Percentiles rank a stretch among this genome's conserved stretches.
These are phyloP conservation scores for Calonectria pauciramosa DNA, from an alignment of 2,329 filamentous ascomycete genomes.

Conservation along the genomic window DNA sequence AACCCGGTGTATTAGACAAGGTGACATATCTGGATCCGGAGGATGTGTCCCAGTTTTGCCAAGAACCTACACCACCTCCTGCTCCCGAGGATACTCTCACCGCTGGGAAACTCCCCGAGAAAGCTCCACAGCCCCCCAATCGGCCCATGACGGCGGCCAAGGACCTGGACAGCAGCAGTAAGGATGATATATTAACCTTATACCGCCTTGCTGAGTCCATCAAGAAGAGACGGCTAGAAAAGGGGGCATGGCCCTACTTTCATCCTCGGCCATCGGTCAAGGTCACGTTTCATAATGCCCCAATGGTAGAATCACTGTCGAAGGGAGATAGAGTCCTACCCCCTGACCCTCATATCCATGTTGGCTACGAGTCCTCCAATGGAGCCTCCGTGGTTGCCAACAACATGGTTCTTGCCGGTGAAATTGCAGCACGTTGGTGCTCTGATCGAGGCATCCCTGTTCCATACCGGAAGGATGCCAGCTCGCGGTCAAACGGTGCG, in stretches of 20 bases:
- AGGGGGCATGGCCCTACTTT: constrained; percentile 65
- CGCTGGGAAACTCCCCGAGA: constrained; percentile 45
- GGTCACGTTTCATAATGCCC: constrained; percentile 57
- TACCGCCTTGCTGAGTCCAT: constrained; percentile 62
- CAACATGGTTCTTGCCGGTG: constrained; percentile 73
- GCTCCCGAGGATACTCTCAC: constrained; percentile 43
- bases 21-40: constrained; percentile 71
- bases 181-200: constrained; percentile 62
- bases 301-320: constrained; percentile 27
- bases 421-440: constrained; percentile 74
- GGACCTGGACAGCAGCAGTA: constrained; percentile 59
- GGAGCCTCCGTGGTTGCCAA: constrained; percentile 53
- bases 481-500: constrained; percentile 53
- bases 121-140: constrained; percentile 37
- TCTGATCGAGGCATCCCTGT: constrained; percentile 68
- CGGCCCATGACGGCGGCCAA: constrained; percentile 60
- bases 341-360: constrained; percentile 66
- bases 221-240: constrained; percentile 56
- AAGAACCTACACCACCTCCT: constrained; percentile 47
- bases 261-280: constrained; percentile 57
- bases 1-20: constrained; percentile 65
- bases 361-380: constrained; percentile 47
- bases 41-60: constrained; percentile 61
- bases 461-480: constrained; percentile 68
- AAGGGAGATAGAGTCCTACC: constrained; percentile 44